phyloP scores from a whole-genome alignment of 1,284 basidiomycete species.

The Trametes pubescens region DNA sequence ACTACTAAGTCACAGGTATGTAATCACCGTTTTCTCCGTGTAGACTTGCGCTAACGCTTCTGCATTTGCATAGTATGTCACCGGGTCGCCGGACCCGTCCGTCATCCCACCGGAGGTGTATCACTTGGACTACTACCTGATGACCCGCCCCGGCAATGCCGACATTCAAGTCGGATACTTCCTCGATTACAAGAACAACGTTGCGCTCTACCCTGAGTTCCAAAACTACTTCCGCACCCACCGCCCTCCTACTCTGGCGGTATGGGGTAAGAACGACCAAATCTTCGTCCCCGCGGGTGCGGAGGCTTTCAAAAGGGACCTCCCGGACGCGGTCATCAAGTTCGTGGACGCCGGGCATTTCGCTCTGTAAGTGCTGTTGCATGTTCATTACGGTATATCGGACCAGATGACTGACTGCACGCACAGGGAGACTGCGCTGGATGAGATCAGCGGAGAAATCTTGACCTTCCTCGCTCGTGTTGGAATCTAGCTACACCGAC shows the following conservation, averaged over 20 bases:
- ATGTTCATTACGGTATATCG: too few relatives aligned
- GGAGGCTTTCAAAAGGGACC: constrained; percentile 51
- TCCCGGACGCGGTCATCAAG: constrained; percentile 48
- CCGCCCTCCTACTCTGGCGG: constrained; percentile 51
- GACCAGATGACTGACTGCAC: neutral
- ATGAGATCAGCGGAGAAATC: neutral
- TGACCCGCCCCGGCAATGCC: constrained; percentile 47
- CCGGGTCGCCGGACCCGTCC: constrained; percentile 46
- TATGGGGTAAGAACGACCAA: constrained; percentile 57
- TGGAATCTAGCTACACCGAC: neutral
- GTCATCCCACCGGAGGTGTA: constrained; percentile 48
- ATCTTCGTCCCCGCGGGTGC: constrained; percentile 55
- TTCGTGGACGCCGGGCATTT: constrained; percentile 58
- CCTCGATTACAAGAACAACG: constrained; percentile 54
- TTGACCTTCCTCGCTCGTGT: constrained; percentile 8
- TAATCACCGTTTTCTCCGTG: neutral
- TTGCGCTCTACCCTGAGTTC: constrained; percentile 52
- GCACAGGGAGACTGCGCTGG: constrained; percentile 9
- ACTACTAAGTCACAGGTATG: constrained; percentile 46
- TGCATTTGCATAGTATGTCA: constrained; percentile 41
- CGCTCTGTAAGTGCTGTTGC: constrained; percentile 44
- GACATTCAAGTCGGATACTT: constrained; percentile 54
- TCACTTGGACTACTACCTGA: constrained; percentile 50
- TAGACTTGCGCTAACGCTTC: neutral
- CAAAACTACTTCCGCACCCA: constrained; percentile 52